Percentiles rank a stretch among this genome's conserved stretches.
phyloP scores from a whole-genome alignment of 2,329 filamentous ascomycete genomes.

The Sporothrix luriei region DNA sequence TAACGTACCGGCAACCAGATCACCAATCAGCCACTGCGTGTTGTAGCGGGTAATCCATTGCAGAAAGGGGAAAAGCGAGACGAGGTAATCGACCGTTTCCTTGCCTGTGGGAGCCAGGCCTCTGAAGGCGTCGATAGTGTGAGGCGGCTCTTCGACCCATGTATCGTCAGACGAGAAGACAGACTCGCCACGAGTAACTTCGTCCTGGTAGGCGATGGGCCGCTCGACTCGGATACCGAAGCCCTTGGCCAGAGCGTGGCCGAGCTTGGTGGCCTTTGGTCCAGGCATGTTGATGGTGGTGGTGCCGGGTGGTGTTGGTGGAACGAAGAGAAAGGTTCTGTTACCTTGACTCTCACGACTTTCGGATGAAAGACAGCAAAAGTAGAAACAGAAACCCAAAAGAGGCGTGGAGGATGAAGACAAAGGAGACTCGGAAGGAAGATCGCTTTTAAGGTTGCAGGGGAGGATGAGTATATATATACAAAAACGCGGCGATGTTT shows the following conservation, averaged over 20 bases:
- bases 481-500: background rate
- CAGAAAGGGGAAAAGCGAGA: conserved; percentile 80
- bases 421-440: conserved; percentile 11
- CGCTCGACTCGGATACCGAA: conserved; percentile 81
- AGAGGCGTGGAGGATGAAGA: background rate
- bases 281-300: conserved; percentile 31
- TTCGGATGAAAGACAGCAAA: background rate
- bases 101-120: conserved; percentile 62
- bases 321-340: background rate
- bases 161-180: conserved; percentile 71
- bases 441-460: conserved; percentile 19
- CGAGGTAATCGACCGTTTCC: conserved; percentile 63
- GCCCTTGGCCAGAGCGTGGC: conserved; percentile 73
- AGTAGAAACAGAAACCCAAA: background rate
- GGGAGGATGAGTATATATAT: conserved; percentile 30
- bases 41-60: conserved; percentile 93
- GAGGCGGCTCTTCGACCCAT: conserved; percentile 83
- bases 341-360: background rate
- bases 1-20: conserved; percentile 78
- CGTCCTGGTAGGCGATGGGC: conserved; percentile 60
- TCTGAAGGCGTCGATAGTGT: conserved; percentile 69
- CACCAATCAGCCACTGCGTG: conserved; percentile 81
- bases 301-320: background rate
- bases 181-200: conserved; percentile 76
- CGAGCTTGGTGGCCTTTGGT: conserved; percentile 57